Percentiles rank a stretch among this genome's conserved stretches.
Evolutionary conservation across 257 asterid genomes (phyloP).

Genomic region (Gentiana straminea): DNA sequence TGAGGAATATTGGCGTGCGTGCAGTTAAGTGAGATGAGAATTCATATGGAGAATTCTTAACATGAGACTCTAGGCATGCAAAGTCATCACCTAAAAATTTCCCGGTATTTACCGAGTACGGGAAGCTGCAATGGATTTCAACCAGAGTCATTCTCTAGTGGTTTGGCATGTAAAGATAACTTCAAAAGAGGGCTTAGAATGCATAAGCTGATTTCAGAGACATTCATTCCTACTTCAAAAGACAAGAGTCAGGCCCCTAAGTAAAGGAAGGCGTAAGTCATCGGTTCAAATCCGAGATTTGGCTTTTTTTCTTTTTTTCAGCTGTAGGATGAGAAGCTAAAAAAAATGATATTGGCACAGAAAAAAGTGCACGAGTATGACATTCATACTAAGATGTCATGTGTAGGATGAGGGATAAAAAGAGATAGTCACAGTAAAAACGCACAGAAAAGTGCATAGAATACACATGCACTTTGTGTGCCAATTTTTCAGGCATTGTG

Average conservation of each 20-base stretch:
- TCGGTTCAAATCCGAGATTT: not conserved
- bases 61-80: not conserved
- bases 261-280: conserved; percentile 1
- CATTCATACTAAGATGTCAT: no score
- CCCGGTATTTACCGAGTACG: not conserved
- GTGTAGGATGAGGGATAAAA: no score
- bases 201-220: no score
- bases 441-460: no score
- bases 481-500: no score
- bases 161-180: not conserved
- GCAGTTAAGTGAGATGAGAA: conserved; percentile 45
- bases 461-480: no score
- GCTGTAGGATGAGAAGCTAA: no score
- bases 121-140: conserved; percentile 7
- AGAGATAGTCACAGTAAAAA: no score
- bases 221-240: not conserved
- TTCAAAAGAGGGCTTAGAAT: not conserved
- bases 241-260: not conserved
- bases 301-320: no score
- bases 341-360: no score
- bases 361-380: no score
- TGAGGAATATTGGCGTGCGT: conserved; percentile 71
- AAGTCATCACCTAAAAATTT: not conserved
- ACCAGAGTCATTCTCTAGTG: not conserved
- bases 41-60: conserved; percentile 1